Base-by-base conservation (phyloP, 176 grass and related monocot species). In the Chloris gayana region DNA sequence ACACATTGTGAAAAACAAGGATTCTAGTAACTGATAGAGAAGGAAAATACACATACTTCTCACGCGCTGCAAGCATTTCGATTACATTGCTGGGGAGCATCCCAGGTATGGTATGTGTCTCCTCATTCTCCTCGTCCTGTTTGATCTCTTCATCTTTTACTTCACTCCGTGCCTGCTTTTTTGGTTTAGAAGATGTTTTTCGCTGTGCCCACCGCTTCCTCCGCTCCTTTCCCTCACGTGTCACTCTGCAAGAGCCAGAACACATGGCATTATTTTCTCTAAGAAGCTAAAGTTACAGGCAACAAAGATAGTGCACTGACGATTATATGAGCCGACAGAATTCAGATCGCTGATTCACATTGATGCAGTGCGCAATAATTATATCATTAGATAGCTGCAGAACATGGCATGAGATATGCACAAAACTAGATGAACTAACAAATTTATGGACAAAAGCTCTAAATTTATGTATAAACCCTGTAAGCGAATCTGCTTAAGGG, bases 51-150 rank as follows among this genome's bases (percentile, higher is more conserved):
- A 69, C 87, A 88, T 89, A 99, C 96, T 99, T 99, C 85, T 99
- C 96, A 49, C 96, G 90, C 34, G 96, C 86, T 79, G 96, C 96
- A 76, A 99, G 90, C 80, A 89, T 80, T 80, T 91, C 87, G 25
- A 99, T 85, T 27, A 99, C 83, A 77, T 87, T 81, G 58, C 62
- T 90, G 39, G 96, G 90, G 56, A 99, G 96, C 91, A 93, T 95
- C 64, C 90, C 93, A 71, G 82, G 84, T 29, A 91, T 79, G 6
- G 67, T 38, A 49, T 69, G 58, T 35, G 70, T 61, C 57, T 87
- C 79, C 33, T 88, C 74, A 22, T 47, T 29, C 82, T 63, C 81
- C 34, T 76, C 81, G 25, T 50, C 31, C 9, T 61, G 78, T 53
- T 73, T 82, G 51, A 9, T 27, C 64, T 68, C 83, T 78, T 85